Conservation (phyloP, 2,329 filamentous ascomycete genomes). For the Arthrobotrys sinensis region DNA sequence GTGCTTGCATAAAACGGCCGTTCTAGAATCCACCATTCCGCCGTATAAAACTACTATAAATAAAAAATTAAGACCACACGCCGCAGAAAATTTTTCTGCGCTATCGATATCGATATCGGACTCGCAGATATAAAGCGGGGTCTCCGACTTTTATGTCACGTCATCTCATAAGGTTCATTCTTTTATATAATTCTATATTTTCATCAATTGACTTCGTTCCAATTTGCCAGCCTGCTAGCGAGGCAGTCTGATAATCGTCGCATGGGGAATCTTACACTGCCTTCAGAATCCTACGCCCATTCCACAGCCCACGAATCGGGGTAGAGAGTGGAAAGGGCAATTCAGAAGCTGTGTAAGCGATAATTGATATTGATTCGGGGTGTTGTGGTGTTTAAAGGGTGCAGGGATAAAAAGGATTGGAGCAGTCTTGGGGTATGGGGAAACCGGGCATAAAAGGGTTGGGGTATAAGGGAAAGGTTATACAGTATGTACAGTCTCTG, state of each 20-base stretch:
- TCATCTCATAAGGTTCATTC: not conserved
- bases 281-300: too few relatives aligned
- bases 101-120: constrained; percentile 7
- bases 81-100: not conserved
- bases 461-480: not conserved
- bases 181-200: not conserved
- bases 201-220: not conserved
- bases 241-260: constrained; percentile 3
- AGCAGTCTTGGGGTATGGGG: constrained; percentile 11
- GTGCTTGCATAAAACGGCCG: constrained; percentile 43
- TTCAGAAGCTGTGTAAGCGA: too few relatives aligned
- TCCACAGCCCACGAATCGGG: too few relatives aligned
- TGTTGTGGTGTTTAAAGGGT: not conserved
- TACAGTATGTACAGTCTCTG: constrained; percentile 17
- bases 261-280: not conserved
- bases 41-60: not conserved
- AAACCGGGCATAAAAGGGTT: not conserved
- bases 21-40: constrained; percentile 38
- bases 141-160: not conserved
- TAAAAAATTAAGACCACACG: not conserved
- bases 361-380: not conserved
- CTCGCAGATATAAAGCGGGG: constrained; percentile 4
- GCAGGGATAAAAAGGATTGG: not conserved
- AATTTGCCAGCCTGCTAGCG: not conserved
- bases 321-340: too few relatives aligned